Evolutionary conservation across 306 rosid species (phyloP), one percentile per base, ranked within the genome.

Genomic region (Cucurbita maxima): DNA sequence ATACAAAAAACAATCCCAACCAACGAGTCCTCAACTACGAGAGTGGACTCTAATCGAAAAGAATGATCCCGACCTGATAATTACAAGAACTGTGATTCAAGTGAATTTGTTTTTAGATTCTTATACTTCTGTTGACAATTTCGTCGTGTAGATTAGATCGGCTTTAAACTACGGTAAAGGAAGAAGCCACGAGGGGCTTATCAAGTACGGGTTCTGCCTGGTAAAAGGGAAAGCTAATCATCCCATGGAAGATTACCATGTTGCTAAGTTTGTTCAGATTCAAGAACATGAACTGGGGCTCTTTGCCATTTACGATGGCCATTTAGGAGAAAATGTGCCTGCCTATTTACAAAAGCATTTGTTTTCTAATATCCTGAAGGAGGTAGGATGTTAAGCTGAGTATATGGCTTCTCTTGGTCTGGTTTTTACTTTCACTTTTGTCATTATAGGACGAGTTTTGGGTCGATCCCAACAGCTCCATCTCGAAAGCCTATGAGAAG

Each of bases 241-340:
- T 77, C 97, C 97, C 51, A 93, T 93, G 98, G 98, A 93, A 86
- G 98, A 93, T 85, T 90, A 88, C 81, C 97, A 93, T 79, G 98
- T 93, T 74, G 89, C 98, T 75, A 88, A 93, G 81, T 93, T 93
- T 78, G 81, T 81, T 66, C 85, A 68, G 88, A 72, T 75, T 72
- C 79, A 86, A 57, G 87, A 77, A 37, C 89, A 87, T 71, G 97
- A 93, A 75, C 74, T 93, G 71, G 98, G 98, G 36, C 85, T 93
- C 71, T 93, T 93, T 79, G 98, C 98, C 10, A 88, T 93, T 30
- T 93, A 88, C 74, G 98, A 93, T 74, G 98, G 98, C 47, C 98
- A 93, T 82, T 77, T 88, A 74, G 96, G 97, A 44, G 94, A 93
- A 67, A 94, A 58, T 5, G 97, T 93, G 11, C 97, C 98, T 38